Evolutionary conservation across 371 early-diverging fungal species (phyloP).

Genomic region (Dichotomocladium elegans): DNA sequence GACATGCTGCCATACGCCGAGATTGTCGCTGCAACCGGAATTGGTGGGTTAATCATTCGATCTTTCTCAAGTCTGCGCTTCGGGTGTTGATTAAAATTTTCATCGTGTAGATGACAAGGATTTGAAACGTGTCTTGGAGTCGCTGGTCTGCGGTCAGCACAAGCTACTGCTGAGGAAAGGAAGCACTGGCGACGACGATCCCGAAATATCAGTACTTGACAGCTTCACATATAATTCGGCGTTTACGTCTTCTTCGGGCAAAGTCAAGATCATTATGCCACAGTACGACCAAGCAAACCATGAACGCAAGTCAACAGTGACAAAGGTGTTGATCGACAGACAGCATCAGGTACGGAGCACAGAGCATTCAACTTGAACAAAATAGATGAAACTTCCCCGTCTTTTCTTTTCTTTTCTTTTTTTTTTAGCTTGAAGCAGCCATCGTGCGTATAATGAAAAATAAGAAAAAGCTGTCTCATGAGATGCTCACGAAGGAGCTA

Average conservation of each 20-base stretch:
- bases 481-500: conserved; percentile 66
- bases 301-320: conserved; percentile 67
- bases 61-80: not conserved
- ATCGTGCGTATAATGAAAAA: conserved; percentile 95
- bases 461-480: conserved; percentile 66
- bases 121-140: conserved; percentile 70
- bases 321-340: conserved; percentile 75
- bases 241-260: conserved; percentile 58
- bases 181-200: not conserved
- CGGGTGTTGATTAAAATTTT: not conserved
- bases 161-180: conserved; percentile 38
- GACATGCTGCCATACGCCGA: conserved; percentile 56
- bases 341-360: conserved; percentile 55
- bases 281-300: conserved; percentile 74
- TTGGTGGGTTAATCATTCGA: conserved; percentile 47
- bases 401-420: not conserved
- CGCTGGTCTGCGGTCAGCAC: conserved; percentile 74
- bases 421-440: conserved; percentile 78
- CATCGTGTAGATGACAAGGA: conserved; percentile 56
- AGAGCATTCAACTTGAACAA: not conserved
- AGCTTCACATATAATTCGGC: conserved; percentile 61
- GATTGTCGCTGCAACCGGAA: conserved; percentile 56
- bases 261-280: conserved; percentile 79
- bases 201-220: conserved; percentile 42
- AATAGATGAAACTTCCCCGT: not conserved